These are phyloP conservation scores for Plasmodium vivax DNA, from an alignment of 169 alveolate species.

Conservation along the genomic window DNA sequence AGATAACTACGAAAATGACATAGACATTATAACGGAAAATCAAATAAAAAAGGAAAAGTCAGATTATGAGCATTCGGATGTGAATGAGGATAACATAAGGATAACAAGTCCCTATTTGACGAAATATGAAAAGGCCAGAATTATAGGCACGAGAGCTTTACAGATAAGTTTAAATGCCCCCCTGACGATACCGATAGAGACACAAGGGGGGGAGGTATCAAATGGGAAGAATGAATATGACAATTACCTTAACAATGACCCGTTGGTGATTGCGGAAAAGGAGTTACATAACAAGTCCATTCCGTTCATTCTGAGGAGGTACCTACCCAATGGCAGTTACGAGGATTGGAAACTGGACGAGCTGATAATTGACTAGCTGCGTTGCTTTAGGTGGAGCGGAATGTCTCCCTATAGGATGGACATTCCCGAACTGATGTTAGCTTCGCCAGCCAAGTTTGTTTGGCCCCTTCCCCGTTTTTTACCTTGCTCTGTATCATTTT, in stretches of 20 bases:
- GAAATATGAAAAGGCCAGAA: constrained; percentile 99
- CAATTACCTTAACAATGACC: constrained; percentile 95
- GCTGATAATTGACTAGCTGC: constrained; percentile 89
- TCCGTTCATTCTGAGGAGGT: constrained; percentile 98
- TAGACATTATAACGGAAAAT: constrained; percentile 82
- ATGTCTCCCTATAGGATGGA: neutral
- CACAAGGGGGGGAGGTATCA: constrained; percentile 73
- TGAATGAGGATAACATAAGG: constrained; percentile 79
- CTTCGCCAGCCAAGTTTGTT: neutral
- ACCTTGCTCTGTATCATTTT: neutral
- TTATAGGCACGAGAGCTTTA: constrained; percentile 99
- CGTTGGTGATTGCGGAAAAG: constrained; percentile 97
- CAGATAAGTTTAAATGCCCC: constrained; percentile 99
- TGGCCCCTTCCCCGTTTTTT: neutral
- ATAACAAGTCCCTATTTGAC: constrained; percentile 96
- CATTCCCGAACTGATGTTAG: neutral
- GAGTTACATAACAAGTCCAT: constrained; percentile 97
- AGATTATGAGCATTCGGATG: constrained; percentile 84
- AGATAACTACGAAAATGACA: constrained; percentile 85
- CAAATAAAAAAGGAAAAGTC: constrained; percentile 80
- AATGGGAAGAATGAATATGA: constrained; percentile 84
- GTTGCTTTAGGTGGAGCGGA: neutral
- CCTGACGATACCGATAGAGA: constrained; percentile 90
- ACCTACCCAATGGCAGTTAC: constrained; percentile 98
- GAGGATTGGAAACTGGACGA: constrained; percentile 98